Evolutionary conservation across 805 yeast species (phyloP), one percentile per base, ranked within the genome.

Genomic region (Saccharomycopsis fodiens): DNA sequence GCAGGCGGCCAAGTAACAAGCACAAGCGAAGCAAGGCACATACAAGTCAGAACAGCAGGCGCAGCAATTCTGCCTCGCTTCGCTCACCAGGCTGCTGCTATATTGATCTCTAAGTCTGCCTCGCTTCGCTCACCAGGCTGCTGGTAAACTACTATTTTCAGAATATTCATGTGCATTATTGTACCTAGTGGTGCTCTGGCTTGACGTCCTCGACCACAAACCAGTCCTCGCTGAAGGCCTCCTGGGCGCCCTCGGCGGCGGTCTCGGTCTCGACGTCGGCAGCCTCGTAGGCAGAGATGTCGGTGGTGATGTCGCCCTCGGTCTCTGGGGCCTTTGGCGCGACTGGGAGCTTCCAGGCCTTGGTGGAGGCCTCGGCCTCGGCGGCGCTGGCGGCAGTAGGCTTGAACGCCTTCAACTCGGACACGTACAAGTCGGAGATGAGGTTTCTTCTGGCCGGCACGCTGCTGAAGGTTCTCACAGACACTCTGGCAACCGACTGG

Each of bases 351-450:
- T 72, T 66, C 93, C 96, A 93, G 57, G 84, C 78, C 68, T 82
- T 79, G 56, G 88, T 91, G 54, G 82, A 74, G 54, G 78, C 75
- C 59, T 80, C 87, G 52, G 91, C 82, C 56, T 85, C 95, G 55
- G 76, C 71, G 49, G 84, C 78, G 48, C 83, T 68, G 45, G 82
- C 62, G 51, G 87, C 79, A 49, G 82, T 76, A 62, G 96, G 89
- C 74, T 88, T 87, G 79, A 85, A 89, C 52, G 79, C 78, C 72
- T 82, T 85, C 68, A 93, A 72, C 68, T 89, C 95, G 65, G 76
- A 79, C 61, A 91, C 69, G 73, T 89, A 89, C 57, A 89, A 76
- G 56, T 89, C 96, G 65, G 85, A 76, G 61, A 89, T 66, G 62
- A 84, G 71, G 74, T 89, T 68, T 51, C 55, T 55, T 57, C 66